Base-by-base conservation (phyloP, 1,139 yeast genomes). In the Magnusiomyces fungicola region DNA sequence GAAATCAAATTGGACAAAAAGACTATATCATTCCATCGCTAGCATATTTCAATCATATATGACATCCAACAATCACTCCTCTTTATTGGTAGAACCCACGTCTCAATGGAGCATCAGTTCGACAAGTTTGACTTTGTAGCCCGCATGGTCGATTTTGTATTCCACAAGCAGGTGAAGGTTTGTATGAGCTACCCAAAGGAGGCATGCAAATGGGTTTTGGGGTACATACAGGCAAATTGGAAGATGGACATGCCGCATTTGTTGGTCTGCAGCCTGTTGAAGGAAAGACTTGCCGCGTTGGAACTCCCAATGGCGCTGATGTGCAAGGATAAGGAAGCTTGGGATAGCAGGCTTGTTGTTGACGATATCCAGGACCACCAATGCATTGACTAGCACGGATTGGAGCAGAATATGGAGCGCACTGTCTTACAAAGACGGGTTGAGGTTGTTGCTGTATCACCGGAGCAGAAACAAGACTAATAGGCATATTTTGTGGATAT, bases 301-400 rank as follows among this genome's bases (percentile, higher is more conserved):
- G 41, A 4, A 18, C 29, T 10, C 10, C 25, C 41, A n/a, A 22
- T 5, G 41, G 14, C 10, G 41, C 41, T 16, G 23, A 5, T 10
- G n/a, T n/a, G n/a, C n/a, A n/a, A n/a, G 29, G 41, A 38, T 38
- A 38, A 5, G 27, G 41, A 38, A 4, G 23, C 23, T 38, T 32
- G 36, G 36, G 9, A 14, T 18, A 7, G 16, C 6, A 7, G 6
- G 14, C 25, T 38, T 24, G 29, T 4, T 16, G 36, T 5, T 12
- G 16, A 5, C 36, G n/a, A n/a, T n/a, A n/a, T n/a, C n/a, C n/a
- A n/a, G n/a, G n/a, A n/a, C n/a, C n/a, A n/a, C n/a, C n/a, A n/a
- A n/a, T 32, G 36, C 18, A 18, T 18, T 7, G 36, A 32, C 6
- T 12, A 14, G 5, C 6, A 14, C 16, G 16, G 18, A 5, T 32